These are phyloP conservation scores for Pseudogymnoascus pannorum DNA, from an alignment of 2,329 filamentous ascomycete species.

Conservation along the genomic window DNA sequence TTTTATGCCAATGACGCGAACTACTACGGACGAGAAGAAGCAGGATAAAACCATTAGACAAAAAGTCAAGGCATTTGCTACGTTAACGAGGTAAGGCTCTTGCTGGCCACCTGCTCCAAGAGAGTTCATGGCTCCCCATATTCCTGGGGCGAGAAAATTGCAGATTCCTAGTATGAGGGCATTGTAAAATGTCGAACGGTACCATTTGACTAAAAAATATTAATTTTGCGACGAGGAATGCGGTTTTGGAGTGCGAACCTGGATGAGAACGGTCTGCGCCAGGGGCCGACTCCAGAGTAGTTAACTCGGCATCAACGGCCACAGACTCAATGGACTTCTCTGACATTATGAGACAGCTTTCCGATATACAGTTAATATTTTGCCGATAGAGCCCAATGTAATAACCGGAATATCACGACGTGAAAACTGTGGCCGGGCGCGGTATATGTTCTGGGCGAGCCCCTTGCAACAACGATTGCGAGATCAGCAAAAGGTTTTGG, in stretches of 20 bases:
- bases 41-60: constrained; percentile 67
- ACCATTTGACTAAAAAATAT: constrained; percentile 44
- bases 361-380: not conserved
- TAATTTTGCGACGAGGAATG: constrained; percentile 26
- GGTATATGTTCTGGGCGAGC: not conserved
- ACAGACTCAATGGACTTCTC: not conserved
- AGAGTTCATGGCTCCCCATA: constrained; percentile 68
- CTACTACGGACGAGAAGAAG: constrained; percentile 55
- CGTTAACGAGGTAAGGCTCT: constrained; percentile 56
- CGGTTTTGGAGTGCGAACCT: constrained; percentile 29
- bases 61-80: constrained; percentile 64
- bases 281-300: not conserved
- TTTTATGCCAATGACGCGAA: constrained; percentile 63
- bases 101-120: constrained; percentile 62
- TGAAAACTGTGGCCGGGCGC: not conserved
- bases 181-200: constrained; percentile 66
- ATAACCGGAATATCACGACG: not conserved
- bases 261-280: not conserved
- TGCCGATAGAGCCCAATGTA: not conserved
- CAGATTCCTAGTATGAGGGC: constrained; percentile 63
- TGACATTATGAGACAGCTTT: not conserved
- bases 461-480: not conserved
- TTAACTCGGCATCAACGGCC: not conserved
- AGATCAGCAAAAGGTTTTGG: not conserved
- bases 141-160: constrained; percentile 63